phyloP scores from a whole-genome alignment of 2,329 filamentous ascomycete species.

The Helicocarpus griseus region DNA sequence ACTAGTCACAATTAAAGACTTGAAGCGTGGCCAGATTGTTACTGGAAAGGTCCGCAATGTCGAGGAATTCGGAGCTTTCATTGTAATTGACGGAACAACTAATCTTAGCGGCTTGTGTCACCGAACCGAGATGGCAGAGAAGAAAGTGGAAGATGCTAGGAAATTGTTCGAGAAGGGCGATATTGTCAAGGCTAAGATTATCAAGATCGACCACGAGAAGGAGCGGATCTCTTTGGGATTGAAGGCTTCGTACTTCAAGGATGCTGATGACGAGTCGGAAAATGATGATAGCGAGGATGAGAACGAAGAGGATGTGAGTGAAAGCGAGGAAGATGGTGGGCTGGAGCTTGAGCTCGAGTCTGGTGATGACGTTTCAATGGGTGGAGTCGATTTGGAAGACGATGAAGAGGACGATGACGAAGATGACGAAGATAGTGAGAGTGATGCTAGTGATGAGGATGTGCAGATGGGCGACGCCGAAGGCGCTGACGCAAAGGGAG shows the following conservation, averaged over 20 bases:
- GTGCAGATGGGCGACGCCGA: conserved; percentile 30
- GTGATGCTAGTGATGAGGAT: conserved; percentile 41
- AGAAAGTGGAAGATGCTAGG: conserved; percentile 68
- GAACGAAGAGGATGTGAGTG: conserved; percentile 36
- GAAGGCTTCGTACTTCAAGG: conserved; percentile 82
- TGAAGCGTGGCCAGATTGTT: conserved; percentile 69
- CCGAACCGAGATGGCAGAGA: conserved; percentile 81
- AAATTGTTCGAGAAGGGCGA: conserved; percentile 88
- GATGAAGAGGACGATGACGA: conserved; percentile 25
- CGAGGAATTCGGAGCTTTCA: conserved; percentile 89
- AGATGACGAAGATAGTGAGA: conserved; percentile 34
- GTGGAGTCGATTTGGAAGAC: conserved; percentile 37
- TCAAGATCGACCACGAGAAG: conserved; percentile 66
- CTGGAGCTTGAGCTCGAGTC: conserved; percentile 23
- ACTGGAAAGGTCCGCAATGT: conserved; percentile 90
- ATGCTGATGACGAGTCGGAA: conserved; percentile 42
- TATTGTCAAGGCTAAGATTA: conserved; percentile 79
- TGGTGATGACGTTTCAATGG: conserved; percentile 29
- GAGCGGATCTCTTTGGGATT: conserved; percentile 79
- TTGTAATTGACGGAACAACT: conserved; percentile 74
- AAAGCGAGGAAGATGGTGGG: conserved; percentile 26
- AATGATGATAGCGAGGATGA: conserved; percentile 30
- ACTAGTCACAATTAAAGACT: conserved; percentile 62
- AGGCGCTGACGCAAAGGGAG: conserved; percentile 29
- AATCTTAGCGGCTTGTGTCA: conserved; percentile 93